phyloP scores from a whole-genome alignment of 495 filamentous ascomycete genomes.

The Apodospora peruviana region DNA sequence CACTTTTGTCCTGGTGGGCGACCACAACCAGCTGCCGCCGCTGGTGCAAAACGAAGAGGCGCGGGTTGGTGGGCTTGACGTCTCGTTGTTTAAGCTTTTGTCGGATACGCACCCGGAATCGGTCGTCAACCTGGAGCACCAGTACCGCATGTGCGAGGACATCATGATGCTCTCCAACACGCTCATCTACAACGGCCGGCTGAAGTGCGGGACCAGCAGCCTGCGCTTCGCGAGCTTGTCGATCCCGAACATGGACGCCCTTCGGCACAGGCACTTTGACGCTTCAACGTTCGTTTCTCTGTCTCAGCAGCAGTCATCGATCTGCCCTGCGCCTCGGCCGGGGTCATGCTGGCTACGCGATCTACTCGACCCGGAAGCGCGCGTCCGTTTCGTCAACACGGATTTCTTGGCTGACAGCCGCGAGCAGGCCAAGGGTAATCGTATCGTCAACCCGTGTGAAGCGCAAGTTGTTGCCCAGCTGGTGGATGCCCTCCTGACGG shows the following conservation, averaged over 20 bases:
- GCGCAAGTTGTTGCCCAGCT: constrained; percentile 69
- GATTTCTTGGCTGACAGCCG: constrained; percentile 61
- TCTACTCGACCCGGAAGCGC: constrained; percentile 59
- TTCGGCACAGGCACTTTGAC: constrained; percentile 52
- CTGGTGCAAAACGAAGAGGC: constrained; percentile 90
- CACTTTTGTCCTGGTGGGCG: constrained; percentile 93
- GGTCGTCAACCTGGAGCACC: constrained; percentile 86
- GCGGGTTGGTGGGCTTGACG: constrained; percentile 76
- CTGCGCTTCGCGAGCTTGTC: constrained; percentile 63
- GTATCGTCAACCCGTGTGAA: constrained; percentile 81
- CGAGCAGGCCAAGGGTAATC: constrained; percentile 70
- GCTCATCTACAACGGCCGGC: constrained; percentile 81
- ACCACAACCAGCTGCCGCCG: constrained; percentile 92
- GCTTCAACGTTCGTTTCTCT: constrained; percentile 28
- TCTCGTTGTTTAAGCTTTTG: constrained; percentile 88
- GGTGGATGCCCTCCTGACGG: constrained; percentile 67
- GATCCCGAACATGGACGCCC: constrained; percentile 44
- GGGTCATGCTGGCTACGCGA: constrained; percentile 78
- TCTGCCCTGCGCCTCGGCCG: constrained; percentile 48
- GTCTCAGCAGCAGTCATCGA: constrained; percentile 1
- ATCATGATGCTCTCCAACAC: constrained; percentile 92
- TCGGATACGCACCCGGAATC: constrained; percentile 81
- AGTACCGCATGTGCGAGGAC: constrained; percentile 97
- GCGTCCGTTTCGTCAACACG: constrained; percentile 84
- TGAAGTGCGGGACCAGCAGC: constrained; percentile 79